Conservation (phyloP, 495 filamentous ascomycete genomes). For the Apodospora peruviana region DNA sequence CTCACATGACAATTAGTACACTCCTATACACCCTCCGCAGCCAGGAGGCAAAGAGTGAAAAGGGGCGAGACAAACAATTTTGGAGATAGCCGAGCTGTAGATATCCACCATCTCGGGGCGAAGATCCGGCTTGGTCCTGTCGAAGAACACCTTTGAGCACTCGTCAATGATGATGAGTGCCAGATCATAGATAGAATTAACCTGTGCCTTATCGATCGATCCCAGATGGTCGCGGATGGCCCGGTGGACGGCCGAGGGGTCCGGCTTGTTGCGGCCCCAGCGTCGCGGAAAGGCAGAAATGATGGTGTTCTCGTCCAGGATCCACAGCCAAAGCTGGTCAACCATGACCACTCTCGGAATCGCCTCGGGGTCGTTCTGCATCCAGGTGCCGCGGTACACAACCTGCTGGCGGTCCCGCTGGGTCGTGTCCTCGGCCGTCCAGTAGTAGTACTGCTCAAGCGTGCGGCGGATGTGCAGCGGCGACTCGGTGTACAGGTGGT, state of each 20-base stretch:
- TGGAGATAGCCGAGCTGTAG: conserved; percentile 52
- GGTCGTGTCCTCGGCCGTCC: conserved; percentile 16
- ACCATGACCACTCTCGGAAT: conserved; percentile 69
- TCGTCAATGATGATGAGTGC: conserved; percentile 42
- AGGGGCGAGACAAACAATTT: conserved; percentile 20
- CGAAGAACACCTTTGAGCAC: conserved; percentile 42
- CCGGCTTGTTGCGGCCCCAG: conserved; percentile 64
- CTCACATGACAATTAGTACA: background rate
- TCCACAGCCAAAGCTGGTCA: conserved; percentile 71
- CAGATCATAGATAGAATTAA: conserved; percentile 62
- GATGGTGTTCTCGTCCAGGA: conserved; percentile 58
- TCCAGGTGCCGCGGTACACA: conserved; percentile 14
- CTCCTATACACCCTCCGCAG: too few species aligned
- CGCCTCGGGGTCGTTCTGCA: conserved; percentile 16
- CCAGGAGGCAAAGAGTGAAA: background rate
- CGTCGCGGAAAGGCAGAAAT: conserved; percentile 64
- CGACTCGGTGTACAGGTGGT: conserved; percentile 17
- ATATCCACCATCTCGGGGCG: conserved; percentile 65
- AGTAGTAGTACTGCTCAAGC: conserved; percentile 18
- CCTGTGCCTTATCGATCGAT: conserved; percentile 41
- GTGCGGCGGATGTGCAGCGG: conserved; percentile 14
- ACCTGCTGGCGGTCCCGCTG: conserved; percentile 18
- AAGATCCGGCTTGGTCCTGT: conserved; percentile 52
- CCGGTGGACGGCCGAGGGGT: conserved; percentile 59
- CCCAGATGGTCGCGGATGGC: conserved; percentile 28